These are phyloP conservation scores for Pseudocercospora ulei DNA, from an alignment of 2,329 filamentous ascomycete genomes.

Conservation along the genomic window DNA sequence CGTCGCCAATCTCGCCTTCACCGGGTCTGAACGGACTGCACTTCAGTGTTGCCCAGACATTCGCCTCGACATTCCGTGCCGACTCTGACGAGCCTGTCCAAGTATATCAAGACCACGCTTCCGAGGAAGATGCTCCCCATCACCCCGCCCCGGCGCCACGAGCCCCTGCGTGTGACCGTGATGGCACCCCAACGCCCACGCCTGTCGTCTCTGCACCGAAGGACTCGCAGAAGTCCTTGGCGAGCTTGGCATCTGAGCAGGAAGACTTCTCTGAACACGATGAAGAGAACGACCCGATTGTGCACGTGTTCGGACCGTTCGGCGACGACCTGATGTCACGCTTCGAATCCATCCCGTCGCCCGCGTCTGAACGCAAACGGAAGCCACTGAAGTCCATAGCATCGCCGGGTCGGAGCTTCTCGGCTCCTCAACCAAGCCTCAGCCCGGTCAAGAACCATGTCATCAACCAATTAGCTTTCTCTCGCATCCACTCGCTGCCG, in stretches of 20 bases:
- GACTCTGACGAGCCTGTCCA: slow-evolving; percentile 44
- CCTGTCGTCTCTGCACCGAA: slow-evolving; percentile 15
- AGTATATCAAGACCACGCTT: slow-evolving; percentile 63
- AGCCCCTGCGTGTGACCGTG: slow-evolving; percentile 9
- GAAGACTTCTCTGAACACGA: slow-evolving; percentile 69
- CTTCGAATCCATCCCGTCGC: slow-evolving; percentile 64
- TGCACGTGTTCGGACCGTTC: slow-evolving; percentile 86
- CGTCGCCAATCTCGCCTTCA: slow-evolving; percentile 68
- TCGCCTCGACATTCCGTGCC: slow-evolving; percentile 38
- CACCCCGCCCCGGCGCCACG: slow-evolving; percentile 26
- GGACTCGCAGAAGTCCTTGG: slow-evolving; percentile 17
- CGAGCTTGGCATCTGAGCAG: slow-evolving; percentile 26
- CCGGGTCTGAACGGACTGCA: slow-evolving; percentile 42
- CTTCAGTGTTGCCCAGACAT: slow-evolving; percentile 33
- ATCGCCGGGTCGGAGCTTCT: slow-evolving; percentile 24
- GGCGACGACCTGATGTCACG: slow-evolving; percentile 75
- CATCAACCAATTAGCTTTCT: slow-evolving; percentile 90
- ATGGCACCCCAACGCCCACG: slow-evolving; percentile 18
- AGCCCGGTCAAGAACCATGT: slow-evolving; percentile 67
- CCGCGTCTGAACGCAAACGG: slow-evolving; percentile 49
- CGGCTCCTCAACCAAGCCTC: slow-evolving; percentile 21
- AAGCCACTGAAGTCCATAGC: slow-evolving; percentile 29
- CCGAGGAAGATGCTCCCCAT: slow-evolving; percentile 43
- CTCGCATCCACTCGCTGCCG: slow-evolving; percentile 80
- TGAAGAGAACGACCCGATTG: slow-evolving; percentile 87